Percentiles rank a stretch among this genome's conserved stretches.
Evolutionary conservation across 2,329 filamentous ascomycete genomes (phyloP).

Genomic region (Pseudopyrenochaeta lycopersici): DNA sequence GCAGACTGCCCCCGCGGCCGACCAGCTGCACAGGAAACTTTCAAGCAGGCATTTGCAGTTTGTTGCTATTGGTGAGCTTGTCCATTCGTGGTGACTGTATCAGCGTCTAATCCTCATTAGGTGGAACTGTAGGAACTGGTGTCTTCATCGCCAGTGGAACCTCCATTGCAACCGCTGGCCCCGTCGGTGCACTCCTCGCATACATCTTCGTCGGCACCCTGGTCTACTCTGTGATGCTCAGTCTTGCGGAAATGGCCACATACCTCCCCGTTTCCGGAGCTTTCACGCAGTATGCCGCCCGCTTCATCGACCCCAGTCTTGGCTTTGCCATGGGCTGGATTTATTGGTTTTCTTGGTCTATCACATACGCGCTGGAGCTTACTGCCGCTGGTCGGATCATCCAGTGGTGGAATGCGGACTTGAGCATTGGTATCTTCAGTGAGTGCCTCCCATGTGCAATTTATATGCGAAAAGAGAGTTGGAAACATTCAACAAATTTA

Average conservation of each 20-base stretch:
- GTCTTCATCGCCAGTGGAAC: slow-evolving; percentile 62
- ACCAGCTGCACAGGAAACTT: slow-evolving; percentile 47
- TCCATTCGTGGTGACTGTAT: not conserved
- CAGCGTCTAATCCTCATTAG: slow-evolving; percentile 21
- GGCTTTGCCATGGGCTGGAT: slow-evolving; percentile 85
- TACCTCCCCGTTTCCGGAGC: slow-evolving; percentile 80
- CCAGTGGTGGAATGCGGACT: slow-evolving; percentile 72
- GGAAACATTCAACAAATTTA: not conserved
- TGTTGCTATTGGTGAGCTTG: slow-evolving; percentile 47
- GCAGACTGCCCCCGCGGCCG: slow-evolving; percentile 32
- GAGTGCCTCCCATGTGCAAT: not conserved
- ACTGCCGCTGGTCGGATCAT: slow-evolving; percentile 78
- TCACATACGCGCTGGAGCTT: slow-evolving; percentile 77
- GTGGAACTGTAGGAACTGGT: slow-evolving; percentile 61
- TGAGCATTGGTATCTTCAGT: slow-evolving; percentile 75
- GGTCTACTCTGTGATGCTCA: slow-evolving; percentile 77
- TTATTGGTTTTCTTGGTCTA: slow-evolving; percentile 82
- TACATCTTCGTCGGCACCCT: slow-evolving; percentile 69
- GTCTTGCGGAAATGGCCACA: slow-evolving; percentile 74
- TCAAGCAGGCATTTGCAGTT: slow-evolving; percentile 50
- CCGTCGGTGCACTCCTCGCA: slow-evolving; percentile 57
- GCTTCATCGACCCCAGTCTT: slow-evolving; percentile 76
- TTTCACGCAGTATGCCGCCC: slow-evolving; percentile 78
- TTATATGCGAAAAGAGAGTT: not conserved
- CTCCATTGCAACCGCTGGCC: slow-evolving; percentile 59